phyloP scores from a whole-genome alignment of 140 eudicot species.

The Anethum foeniculum region DNA sequence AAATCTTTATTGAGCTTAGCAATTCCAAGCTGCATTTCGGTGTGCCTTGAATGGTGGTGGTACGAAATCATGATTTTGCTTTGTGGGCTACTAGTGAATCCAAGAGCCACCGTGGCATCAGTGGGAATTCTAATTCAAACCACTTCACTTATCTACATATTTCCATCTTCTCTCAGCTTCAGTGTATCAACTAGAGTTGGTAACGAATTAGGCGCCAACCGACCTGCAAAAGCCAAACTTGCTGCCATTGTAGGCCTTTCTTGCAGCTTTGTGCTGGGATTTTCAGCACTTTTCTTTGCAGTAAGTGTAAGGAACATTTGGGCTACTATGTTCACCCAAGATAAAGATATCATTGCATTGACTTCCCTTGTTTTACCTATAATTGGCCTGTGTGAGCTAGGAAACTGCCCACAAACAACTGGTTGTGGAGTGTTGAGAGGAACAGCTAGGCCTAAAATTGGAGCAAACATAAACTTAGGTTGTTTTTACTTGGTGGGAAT shows the following conservation, averaged over 20 bases:
- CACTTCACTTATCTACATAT: slow-evolving; percentile 75
- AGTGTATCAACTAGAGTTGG: slow-evolving; percentile 89
- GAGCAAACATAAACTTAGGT: slow-evolving; percentile 80
- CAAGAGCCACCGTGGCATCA: slow-evolving; percentile 79
- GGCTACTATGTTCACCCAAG: slow-evolving; percentile 79
- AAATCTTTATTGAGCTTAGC: slow-evolving; percentile 51
- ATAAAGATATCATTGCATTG: slow-evolving; percentile 51
- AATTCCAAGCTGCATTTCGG: slow-evolving; percentile 84
- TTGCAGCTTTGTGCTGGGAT: slow-evolving; percentile 54
- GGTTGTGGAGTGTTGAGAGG: slow-evolving; percentile 92
- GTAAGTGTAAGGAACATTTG: slow-evolving; percentile 54
- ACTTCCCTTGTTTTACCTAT: slow-evolving; percentile 74
- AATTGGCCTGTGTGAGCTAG: slow-evolving; percentile 91
- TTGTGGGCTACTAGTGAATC: slow-evolving; percentile 64
- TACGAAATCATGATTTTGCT: slow-evolving; percentile 84
- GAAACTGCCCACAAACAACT: slow-evolving; percentile 94
- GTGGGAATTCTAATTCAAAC: slow-evolving; percentile 94
- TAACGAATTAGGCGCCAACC: slow-evolving; percentile 69
- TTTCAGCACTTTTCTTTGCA: slow-evolving; percentile 53
- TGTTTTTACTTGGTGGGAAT: slow-evolving; percentile 84
- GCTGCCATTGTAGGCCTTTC: slow-evolving; percentile 68
- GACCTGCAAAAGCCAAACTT: slow-evolving; percentile 53
- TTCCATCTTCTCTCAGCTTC: slow-evolving; percentile 75
- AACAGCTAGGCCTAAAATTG: slow-evolving; percentile 83
- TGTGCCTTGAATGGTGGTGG: slow-evolving; percentile 99